Evolutionary conservation across 176 grass and related monocot species (phyloP).

Genomic region (Eragrostis nindensis): DNA sequence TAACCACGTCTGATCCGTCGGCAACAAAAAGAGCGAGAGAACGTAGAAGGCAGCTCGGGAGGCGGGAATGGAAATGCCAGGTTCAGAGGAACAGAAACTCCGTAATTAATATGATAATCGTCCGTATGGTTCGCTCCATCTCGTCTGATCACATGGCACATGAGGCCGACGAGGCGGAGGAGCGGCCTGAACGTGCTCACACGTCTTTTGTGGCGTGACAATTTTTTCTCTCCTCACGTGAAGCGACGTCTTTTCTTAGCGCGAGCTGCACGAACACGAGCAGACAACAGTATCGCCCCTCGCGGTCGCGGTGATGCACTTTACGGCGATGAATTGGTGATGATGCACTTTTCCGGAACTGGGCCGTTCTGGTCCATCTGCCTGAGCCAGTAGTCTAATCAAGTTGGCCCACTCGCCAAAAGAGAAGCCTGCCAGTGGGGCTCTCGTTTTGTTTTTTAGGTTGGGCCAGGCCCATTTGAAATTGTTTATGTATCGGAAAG

Average conservation of each 20-base stretch:
- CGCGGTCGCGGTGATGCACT: no score
- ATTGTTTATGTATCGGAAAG: no score
- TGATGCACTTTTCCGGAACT: neutral
- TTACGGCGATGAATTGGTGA: no score
- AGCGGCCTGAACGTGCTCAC: slow-evolving; percentile 7
- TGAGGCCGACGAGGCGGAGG: slow-evolving; percentile 7
- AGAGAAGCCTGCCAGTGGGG: no score
- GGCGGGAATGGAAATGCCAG: neutral
- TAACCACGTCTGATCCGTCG: neutral
- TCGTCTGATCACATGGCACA: neutral
- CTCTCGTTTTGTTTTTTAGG: no score
- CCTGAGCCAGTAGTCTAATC: no score
- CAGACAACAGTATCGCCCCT: no score
- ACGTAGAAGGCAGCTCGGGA: neutral
- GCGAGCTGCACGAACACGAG: neutral
- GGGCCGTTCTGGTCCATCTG: no score
- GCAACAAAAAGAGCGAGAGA: neutral
- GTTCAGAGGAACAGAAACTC: neutral
- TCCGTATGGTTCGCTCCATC: neutral
- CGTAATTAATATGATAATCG: neutral
- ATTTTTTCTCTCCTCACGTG: slow-evolving; percentile 23
- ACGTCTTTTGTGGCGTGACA: slow-evolving; percentile 20
- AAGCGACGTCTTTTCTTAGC: neutral
- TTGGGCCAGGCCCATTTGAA: no score
- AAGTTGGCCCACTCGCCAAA: no score